These are phyloP conservation scores for Colletotrichum lupini DNA, from an alignment of 2,329 filamentous ascomycete species.

Conservation along the genomic window DNA sequence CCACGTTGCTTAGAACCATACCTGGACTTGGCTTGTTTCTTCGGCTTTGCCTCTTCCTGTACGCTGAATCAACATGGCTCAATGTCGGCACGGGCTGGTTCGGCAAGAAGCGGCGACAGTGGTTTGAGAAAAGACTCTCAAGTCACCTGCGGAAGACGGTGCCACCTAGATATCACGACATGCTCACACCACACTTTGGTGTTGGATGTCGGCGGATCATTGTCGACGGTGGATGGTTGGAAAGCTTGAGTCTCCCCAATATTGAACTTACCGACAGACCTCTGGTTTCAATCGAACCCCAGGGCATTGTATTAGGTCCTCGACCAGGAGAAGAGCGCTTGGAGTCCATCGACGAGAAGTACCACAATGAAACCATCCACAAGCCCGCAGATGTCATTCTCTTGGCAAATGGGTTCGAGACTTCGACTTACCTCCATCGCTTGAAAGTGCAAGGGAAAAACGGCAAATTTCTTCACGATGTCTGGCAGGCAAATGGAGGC, in stretches of 20 bases:
- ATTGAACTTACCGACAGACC: conserved; percentile 57
- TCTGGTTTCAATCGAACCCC: conserved; percentile 57
- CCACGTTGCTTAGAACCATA: conserved; percentile 49
- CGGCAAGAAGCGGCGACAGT: background rate
- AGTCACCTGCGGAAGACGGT: conserved; percentile 54
- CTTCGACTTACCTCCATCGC: conserved; percentile 63
- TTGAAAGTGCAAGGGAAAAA: conserved; percentile 57
- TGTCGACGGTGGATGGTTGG: conserved; percentile 66
- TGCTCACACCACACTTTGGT: conserved; percentile 70
- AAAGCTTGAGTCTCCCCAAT: conserved; percentile 61
- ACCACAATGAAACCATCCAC: conserved; percentile 45
- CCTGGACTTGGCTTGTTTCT: conserved; percentile 57
- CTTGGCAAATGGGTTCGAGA: conserved; percentile 70
- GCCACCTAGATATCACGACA: conserved; percentile 69
- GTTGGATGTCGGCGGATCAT: conserved; percentile 73
- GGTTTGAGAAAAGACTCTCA: conserved; percentile 47
- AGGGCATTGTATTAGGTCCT: conserved; percentile 45
- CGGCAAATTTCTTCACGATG: conserved; percentile 50
- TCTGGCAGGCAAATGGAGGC: conserved; percentile 65
- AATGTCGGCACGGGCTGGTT: conserved; percentile 4
- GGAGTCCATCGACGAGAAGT: conserved; percentile 40
- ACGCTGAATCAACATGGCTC: conserved; percentile 42
- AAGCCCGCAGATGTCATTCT: conserved; percentile 66
- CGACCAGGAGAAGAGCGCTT: background rate
- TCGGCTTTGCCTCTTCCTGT: conserved; percentile 53